Conservation (phyloP, 2,329 filamentous ascomycete species). For the Fusarium buxicola region DNA sequence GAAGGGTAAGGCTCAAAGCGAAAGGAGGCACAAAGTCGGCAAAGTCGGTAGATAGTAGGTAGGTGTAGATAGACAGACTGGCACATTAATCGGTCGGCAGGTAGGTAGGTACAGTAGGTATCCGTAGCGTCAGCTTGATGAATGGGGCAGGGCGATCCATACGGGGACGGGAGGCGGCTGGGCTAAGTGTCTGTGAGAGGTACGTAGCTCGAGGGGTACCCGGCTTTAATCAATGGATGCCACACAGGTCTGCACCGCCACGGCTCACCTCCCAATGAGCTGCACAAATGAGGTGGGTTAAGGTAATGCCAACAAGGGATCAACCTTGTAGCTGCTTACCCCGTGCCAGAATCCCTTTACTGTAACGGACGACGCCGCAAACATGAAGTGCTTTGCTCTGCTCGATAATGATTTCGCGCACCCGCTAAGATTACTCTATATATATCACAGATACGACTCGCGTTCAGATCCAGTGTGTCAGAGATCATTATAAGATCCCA, state of each 20-base stretch:
- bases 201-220: conserved; percentile 6
- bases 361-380: background rate
- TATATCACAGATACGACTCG: too few relatives aligned
- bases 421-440: too few relatives aligned
- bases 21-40: conserved; percentile 9
- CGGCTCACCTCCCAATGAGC: conserved; percentile 5
- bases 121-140: conserved; percentile 29
- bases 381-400: too few relatives aligned
- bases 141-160: conserved; percentile 31
- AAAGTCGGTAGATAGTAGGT: conserved; percentile 11
- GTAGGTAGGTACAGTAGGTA: too few relatives aligned
- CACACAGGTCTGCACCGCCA: conserved; percentile 13
- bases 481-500: too few relatives aligned
- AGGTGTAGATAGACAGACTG: conserved; percentile 24
- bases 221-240: conserved; percentile 1
- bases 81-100: conserved; percentile 23
- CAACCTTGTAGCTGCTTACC: background rate
- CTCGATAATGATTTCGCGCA: too few relatives aligned
- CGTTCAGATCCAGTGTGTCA: too few relatives aligned
- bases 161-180: conserved; percentile 31
- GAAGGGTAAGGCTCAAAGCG: background rate
- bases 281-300: background rate
- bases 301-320: conserved; percentile 3
- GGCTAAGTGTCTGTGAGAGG: conserved; percentile 4
- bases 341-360: background rate